Conservation (phyloP, 1,139 yeast species). For the Magnusiomyces suaveolens region DNA sequence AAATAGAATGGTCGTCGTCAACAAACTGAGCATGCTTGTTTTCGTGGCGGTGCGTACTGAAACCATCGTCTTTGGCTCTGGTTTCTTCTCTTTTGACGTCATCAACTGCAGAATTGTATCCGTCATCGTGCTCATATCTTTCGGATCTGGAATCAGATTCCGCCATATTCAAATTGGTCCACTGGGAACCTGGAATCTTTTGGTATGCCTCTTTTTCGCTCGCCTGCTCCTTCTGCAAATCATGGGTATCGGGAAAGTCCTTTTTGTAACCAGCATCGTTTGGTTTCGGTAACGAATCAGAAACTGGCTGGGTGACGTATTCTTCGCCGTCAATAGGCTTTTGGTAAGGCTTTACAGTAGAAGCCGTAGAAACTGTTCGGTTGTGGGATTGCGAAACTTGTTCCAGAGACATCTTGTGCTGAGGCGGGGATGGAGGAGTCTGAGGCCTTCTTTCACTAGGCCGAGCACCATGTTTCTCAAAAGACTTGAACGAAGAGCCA, state of each 20-base stretch:
- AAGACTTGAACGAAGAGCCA: neutral
- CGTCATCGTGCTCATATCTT: neutral
- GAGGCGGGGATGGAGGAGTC: constrained; percentile 1
- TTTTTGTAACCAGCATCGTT: neutral
- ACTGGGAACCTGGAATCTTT: neutral
- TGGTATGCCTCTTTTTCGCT: neutral
- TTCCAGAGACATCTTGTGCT: neutral
- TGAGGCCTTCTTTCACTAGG: neutral
- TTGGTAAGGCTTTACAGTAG: neutral
- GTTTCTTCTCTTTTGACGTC: neutral
- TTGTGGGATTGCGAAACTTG: neutral
- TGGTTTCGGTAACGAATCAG: neutral
- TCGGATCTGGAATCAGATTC: neutral
- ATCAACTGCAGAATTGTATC: neutral
- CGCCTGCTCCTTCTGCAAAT: neutral
- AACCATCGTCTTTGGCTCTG: neutral
- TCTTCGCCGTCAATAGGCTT: neutral
- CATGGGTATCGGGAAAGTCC: neutral
- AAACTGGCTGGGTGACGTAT: neutral
- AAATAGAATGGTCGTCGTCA: neutral
- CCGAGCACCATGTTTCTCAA: neutral
- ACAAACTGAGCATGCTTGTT: neutral
- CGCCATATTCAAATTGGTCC: neutral
- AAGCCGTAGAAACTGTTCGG: neutral
- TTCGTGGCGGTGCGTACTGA: neutral